phyloP scores from a whole-genome alignment of 352 stramenopile genomes.

The Saprolegnia parasitica region DNA sequence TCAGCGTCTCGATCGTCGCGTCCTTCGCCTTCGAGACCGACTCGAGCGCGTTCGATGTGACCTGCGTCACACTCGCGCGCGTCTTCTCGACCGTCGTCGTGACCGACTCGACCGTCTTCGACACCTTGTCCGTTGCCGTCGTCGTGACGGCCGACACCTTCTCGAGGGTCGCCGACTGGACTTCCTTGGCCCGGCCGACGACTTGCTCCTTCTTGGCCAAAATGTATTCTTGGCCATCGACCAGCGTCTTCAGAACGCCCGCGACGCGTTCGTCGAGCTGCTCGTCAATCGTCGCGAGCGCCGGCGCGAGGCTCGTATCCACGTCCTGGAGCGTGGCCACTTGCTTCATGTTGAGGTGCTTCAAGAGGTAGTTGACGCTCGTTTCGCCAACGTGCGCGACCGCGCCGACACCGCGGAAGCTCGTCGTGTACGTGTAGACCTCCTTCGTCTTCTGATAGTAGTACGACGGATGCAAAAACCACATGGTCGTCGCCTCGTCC shows the following conservation, averaged over 20 bases:
- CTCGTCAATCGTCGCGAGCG: constrained; percentile 53
- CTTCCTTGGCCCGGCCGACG: constrained; percentile 53
- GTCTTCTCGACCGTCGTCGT: constrained; percentile 22
- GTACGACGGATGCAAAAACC: constrained; percentile 40
- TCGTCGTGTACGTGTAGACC: constrained; percentile 79
- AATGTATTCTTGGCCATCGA: constrained; percentile 55
- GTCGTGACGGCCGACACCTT: constrained; percentile 10
- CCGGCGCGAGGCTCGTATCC: constrained; percentile 47
- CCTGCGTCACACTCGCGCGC: constrained; percentile 24
- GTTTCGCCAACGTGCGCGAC: constrained; percentile 62
- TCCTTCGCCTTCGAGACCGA: constrained; percentile 19
- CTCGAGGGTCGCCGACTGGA: constrained; percentile 9
- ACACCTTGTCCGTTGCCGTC: constrained; percentile 21
- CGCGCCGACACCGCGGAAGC: constrained; percentile 58
- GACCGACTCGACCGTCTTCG: constrained; percentile 19
- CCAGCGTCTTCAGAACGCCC: constrained; percentile 46
- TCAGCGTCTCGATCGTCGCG: constrained; percentile 6
- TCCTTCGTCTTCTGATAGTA: constrained; percentile 78
- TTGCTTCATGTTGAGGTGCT: constrained; percentile 53
- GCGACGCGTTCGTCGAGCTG: constrained; percentile 59
- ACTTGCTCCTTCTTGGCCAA: constrained; percentile 65
- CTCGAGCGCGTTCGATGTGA: constrained; percentile 29
- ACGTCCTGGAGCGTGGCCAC: constrained; percentile 41
- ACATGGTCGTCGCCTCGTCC: constrained; percentile 1
- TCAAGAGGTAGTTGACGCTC: constrained; percentile 57